phyloP scores from a whole-genome alignment of 2,329 filamentous ascomycete species.

The Aspergillus sp. region DNA sequence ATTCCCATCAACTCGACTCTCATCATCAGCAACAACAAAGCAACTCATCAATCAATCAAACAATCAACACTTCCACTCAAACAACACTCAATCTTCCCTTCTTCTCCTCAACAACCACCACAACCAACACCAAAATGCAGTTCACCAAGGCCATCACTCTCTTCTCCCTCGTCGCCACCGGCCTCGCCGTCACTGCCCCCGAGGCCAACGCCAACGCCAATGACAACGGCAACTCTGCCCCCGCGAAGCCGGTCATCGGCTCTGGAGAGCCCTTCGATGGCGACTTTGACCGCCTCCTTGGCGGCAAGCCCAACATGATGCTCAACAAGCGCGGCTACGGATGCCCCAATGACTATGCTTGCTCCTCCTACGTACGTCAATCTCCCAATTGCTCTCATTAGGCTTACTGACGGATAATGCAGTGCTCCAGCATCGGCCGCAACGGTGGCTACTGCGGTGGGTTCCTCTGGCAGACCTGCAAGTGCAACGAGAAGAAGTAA shows the following conservation, averaged over 20 bases:
- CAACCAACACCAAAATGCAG: background rate
- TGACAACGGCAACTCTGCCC: background rate
- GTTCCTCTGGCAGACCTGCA: background rate
- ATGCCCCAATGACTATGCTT: background rate
- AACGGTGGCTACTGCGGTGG: background rate
- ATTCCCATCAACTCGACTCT: background rate
- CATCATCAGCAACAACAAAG: background rate
- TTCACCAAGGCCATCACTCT: background rate
- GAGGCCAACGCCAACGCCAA: background rate
- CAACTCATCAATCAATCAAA: background rate
- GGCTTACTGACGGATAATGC: background rate
- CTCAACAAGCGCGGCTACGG: background rate
- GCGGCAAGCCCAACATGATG: background rate
- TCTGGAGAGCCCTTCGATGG: background rate
- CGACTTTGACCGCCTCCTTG: no score
- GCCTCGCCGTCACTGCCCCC: background rate
- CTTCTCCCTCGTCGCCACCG: background rate
- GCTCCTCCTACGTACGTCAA: background rate
- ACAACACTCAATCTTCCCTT: background rate
- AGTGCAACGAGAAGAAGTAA: background rate
- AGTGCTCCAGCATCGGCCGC: background rate
- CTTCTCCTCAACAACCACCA: background rate
- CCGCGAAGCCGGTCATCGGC: background rate
- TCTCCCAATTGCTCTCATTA: background rate
- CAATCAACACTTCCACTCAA: background rate